Evolutionary conservation across 2,329 filamentous ascomycete species (phyloP).

Genomic region (Monilinia fructicola): DNA sequence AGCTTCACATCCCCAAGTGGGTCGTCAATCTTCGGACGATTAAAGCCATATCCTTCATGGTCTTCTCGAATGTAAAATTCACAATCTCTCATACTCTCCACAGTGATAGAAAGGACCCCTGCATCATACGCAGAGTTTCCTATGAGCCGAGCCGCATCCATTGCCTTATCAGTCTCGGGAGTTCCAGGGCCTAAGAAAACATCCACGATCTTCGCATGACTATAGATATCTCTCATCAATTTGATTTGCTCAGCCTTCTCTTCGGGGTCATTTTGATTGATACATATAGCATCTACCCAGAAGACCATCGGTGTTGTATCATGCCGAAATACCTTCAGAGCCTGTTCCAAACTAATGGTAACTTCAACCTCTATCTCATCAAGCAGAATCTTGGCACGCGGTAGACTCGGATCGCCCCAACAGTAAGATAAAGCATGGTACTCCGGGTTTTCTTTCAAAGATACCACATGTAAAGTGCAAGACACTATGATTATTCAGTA

Average conservation of each 20-base stretch:
- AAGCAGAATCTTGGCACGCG: conserved; percentile 16
- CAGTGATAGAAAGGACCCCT: conserved; percentile 7
- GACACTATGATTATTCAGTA: not conserved
- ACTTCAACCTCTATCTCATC: conserved; percentile 22
- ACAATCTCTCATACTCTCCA: conserved; percentile 12
- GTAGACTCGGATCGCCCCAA: conserved; percentile 18
- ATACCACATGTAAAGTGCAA: conserved; percentile 10
- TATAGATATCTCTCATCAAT: conserved; percentile 26
- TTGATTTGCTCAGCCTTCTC: conserved; percentile 25
- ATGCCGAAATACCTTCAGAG: conserved; percentile 25
- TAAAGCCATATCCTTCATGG: conserved; percentile 13
- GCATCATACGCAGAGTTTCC: conserved; percentile 21
- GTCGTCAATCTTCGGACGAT: conserved; percentile 8
- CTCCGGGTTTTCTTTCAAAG: not conserved
- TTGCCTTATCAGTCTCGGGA: conserved; percentile 21
- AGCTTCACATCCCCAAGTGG: not conserved
- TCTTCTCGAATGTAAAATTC: conserved; percentile 10
- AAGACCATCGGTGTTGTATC: conserved; percentile 2
- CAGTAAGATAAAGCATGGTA: conserved; percentile 25
- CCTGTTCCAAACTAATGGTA: conserved; percentile 26
- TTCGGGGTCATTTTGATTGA: conserved; percentile 25
- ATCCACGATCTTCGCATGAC: conserved; percentile 20
- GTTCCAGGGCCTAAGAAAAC: conserved; percentile 23
- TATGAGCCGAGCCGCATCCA: conserved; percentile 16
- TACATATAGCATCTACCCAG: conserved; percentile 28